phyloP scores from a whole-genome alignment of 495 filamentous ascomycete genomes.

The Cercophora newfieldiana region DNA sequence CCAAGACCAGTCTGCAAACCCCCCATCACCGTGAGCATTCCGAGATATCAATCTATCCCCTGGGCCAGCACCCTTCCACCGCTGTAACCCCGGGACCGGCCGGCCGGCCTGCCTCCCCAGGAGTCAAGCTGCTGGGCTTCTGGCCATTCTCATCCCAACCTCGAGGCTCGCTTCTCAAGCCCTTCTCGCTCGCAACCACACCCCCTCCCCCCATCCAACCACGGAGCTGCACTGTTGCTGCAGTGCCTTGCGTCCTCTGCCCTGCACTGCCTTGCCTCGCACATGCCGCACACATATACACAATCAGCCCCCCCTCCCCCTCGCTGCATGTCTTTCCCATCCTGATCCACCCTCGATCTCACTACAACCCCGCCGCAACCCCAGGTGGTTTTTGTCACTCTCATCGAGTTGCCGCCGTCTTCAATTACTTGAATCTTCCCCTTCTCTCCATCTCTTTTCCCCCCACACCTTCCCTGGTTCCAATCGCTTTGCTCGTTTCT shows the following conservation, averaged over 20 bases:
- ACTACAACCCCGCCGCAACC: constrained; percentile 35
- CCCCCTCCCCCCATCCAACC: constrained; percentile 25
- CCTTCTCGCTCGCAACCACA: constrained; percentile 27
- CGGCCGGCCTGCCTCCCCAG: constrained; percentile 21
- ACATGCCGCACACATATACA: constrained; percentile 34
- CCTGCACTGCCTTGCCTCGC: constrained; percentile 38
- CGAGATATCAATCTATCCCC: constrained; percentile 34
- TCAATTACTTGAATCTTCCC: constrained; percentile 28
- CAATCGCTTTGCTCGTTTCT: constrained; percentile 34
- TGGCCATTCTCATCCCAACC: constrained; percentile 25
- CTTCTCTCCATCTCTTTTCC: constrained; percentile 25
- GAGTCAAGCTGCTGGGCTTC: not conserved
- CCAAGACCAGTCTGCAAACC: constrained; percentile 15
- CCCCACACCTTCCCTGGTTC: constrained; percentile 18
- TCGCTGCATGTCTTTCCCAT: constrained; percentile 46
- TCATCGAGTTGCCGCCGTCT: constrained; percentile 35
- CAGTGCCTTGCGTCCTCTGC: constrained; percentile 43
- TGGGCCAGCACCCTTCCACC: constrained; percentile 41
- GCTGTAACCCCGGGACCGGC: constrained; percentile 30
- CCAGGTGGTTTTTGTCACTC: constrained; percentile 21
- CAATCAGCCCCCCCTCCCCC: constrained; percentile 36
- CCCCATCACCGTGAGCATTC: constrained; percentile 34
- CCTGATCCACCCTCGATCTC: constrained; percentile 39
- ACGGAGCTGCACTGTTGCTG: constrained; percentile 36
- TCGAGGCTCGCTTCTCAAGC: constrained; percentile 25